Conservation (phyloP, 2,329 filamentous ascomycete species). For the Orbilia oligospora region DNA sequence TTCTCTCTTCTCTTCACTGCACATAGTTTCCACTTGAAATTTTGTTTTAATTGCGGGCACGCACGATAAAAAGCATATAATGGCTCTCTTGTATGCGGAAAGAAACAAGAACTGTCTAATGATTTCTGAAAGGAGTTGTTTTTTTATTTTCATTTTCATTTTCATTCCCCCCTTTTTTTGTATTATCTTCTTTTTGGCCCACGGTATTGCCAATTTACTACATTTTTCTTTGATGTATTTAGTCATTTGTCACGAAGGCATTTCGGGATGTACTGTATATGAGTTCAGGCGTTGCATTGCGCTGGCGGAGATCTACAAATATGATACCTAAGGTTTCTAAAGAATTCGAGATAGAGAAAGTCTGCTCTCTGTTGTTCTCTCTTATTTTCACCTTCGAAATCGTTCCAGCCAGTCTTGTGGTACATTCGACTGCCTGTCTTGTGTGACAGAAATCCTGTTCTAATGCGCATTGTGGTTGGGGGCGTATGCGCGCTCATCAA, state of each 20-base stretch:
- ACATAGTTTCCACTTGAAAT: conserved; percentile 33
- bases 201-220: conserved; percentile 16
- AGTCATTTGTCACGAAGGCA: conserved; percentile 46
- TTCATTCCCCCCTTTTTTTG: too few relatives aligned
- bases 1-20: conserved; percentile 32
- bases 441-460: conserved; percentile 8
- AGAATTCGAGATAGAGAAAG: conserved; percentile 18
- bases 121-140: conserved; percentile 45
- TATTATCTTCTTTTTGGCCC: conserved; percentile 10
- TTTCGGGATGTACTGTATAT: conserved; percentile 59
- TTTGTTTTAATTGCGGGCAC: conserved; percentile 50
- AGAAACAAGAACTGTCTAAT: conserved; percentile 38
- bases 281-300: conserved; percentile 56
- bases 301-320: conserved; percentile 40
- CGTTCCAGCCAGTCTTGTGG: neutral
- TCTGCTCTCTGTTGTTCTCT: neutral
- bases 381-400: neutral
- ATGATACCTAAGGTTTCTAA: conserved; percentile 54
- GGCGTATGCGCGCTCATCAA: neutral
- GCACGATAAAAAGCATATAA: conserved; percentile 58
- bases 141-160: neutral
- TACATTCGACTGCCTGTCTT: neutral
- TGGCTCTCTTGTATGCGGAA: conserved; percentile 23
- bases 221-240: conserved; percentile 34
- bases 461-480: neutral